Conservation (phyloP, 176 grass and related monocot genomes). For the Saccharum officinarum region DNA sequence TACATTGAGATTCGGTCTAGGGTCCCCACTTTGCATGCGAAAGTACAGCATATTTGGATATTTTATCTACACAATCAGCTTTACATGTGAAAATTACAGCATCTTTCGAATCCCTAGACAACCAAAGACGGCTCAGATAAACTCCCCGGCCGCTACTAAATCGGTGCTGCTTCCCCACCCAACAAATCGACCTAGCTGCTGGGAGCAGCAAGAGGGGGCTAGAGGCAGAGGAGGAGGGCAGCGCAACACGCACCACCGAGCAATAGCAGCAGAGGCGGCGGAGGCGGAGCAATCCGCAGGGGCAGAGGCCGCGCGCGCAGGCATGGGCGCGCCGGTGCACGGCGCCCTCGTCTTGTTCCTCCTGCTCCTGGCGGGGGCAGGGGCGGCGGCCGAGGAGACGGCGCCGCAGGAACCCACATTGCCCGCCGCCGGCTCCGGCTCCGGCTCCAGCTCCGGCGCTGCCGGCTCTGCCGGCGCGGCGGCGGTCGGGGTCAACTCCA, state of each 20-base stretch:
- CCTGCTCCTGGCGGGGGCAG: constrained; percentile 21
- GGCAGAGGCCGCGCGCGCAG: neutral
- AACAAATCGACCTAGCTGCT: constrained; percentile 2
- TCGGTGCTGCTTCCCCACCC: neutral
- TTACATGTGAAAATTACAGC: too few species aligned
- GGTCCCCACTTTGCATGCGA: too few species aligned
- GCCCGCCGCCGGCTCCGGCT: neutral
- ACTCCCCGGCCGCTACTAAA: too few species aligned
- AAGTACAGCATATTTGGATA: too few species aligned
- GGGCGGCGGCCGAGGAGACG: neutral
- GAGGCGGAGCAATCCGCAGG: neutral
- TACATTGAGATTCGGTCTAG: too few species aligned
- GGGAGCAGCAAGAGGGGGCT: neutral
- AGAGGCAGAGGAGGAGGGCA: neutral
- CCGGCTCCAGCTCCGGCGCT: too few species aligned
- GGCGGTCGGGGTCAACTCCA: constrained; percentile 59
- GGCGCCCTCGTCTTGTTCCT: constrained; percentile 44
- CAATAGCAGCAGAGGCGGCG: neutral
- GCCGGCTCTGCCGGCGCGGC: neutral
- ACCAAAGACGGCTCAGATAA: too few species aligned
- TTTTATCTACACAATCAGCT: too few species aligned
- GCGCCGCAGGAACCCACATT: constrained; percentile 48
- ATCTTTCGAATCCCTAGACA: too few species aligned
- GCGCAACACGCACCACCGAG: neutral
- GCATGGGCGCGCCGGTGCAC: constrained; percentile 48